phyloP scores from a whole-genome alignment of 805 yeast species.

The Komagataella kurtzmanii region DNA sequence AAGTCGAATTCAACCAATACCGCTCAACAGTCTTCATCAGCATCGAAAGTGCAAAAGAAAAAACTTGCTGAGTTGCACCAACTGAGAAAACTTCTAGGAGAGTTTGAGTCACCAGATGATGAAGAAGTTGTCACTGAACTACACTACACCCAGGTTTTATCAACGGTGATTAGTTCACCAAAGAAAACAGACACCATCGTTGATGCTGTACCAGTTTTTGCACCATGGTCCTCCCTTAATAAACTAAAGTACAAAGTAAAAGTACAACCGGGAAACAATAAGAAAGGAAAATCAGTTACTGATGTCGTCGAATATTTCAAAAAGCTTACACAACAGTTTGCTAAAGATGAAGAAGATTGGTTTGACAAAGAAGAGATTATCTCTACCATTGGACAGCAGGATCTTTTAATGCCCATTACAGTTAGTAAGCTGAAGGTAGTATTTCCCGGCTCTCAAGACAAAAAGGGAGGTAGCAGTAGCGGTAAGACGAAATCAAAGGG shows the following conservation, averaged over 20 bases:
- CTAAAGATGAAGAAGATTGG: conserved; percentile 31
- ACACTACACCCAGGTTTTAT: conserved; percentile 10
- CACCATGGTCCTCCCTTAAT: conserved; percentile 77
- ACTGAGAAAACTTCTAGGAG: conserved; percentile 16
- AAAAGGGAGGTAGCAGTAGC: conserved; percentile 12
- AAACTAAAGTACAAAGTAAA: conserved; percentile 75
- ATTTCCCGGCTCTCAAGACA: conserved; percentile 28
- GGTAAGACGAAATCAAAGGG: conserved; percentile 9
- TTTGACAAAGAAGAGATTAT: conserved; percentile 47
- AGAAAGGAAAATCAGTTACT: conserved; percentile 76
- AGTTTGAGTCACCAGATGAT: conserved; percentile 10
- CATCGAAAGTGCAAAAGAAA: conserved; percentile 6
- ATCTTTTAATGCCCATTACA: conserved; percentile 52
- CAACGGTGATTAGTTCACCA: conserved; percentile 28
- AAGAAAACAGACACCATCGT: conserved; percentile 34
- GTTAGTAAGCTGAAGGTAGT: conserved; percentile 59
- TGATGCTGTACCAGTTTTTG: conserved; percentile 75
- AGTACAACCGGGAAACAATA: conserved; percentile 64
- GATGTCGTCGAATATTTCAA: conserved; percentile 53
- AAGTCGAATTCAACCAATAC: conserved; percentile 1
- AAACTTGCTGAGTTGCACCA: conserved; percentile 17
- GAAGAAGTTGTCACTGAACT: conserved; percentile 10
- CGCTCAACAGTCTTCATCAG: background rate
- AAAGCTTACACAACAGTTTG: conserved; percentile 14
- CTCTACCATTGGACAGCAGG: conserved; percentile 45